phyloP scores from a whole-genome alignment of 441 rosid species.

The Croton setiger region DNA sequence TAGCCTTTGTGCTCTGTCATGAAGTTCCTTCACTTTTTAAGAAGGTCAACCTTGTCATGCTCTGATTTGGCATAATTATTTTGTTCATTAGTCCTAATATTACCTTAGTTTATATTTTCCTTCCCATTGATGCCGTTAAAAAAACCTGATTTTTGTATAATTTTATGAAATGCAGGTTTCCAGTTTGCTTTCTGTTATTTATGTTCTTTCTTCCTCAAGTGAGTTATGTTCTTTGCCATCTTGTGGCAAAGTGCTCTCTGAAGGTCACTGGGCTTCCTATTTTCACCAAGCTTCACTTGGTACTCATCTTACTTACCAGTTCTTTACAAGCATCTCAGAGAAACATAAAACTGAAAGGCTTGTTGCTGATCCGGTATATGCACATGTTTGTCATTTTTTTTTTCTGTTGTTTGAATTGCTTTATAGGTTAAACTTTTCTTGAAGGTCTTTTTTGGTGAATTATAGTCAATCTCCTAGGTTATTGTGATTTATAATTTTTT shows the following conservation, averaged over 20 bases:
- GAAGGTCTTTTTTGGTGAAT: not conserved
- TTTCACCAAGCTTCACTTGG: constrained; percentile 97
- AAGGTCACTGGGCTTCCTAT: constrained; percentile 89
- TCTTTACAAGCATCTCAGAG: constrained; percentile 46
- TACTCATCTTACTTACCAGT: constrained; percentile 59
- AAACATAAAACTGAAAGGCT: constrained; percentile 32
- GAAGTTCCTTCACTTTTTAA: constrained; percentile 74
- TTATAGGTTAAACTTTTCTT: not conserved
- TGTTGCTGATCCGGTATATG: constrained; percentile 45
- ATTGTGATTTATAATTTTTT: not conserved
- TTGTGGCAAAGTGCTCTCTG: constrained; percentile 50
- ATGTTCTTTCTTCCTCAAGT: constrained; percentile 58
- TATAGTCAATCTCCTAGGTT: not conserved
- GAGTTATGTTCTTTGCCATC: constrained; percentile 42
- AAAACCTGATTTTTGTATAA: not conserved
- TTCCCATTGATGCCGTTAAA: not conserved
- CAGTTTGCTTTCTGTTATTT: constrained; percentile 63
- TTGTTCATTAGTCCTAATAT: constrained; percentile 1
- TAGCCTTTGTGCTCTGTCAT: constrained; percentile 76
- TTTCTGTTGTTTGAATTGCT: not conserved
- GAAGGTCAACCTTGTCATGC: constrained; percentile 48
- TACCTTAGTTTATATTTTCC: not conserved
- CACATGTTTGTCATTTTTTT: constrained; percentile 8
- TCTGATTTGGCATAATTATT: not conserved
- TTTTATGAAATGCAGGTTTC: constrained; percentile 51